Evolutionary conservation across 176 grass and related monocot genomes (phyloP).

Genomic region (Tuctoria greenei): DNA sequence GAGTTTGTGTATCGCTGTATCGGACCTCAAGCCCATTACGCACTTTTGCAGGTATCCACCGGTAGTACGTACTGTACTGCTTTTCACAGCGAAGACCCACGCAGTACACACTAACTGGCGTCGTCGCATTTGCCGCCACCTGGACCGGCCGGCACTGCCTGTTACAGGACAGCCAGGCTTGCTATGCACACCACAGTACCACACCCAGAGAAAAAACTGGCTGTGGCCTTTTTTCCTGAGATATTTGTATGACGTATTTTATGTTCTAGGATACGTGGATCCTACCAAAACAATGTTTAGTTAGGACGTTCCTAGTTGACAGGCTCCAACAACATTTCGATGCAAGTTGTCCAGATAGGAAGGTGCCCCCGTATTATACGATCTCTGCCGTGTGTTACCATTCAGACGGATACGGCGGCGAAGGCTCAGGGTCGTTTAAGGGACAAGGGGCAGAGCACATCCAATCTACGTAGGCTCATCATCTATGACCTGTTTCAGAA

Average conservation of each 20-base stretch:
- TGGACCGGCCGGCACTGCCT: neutral
- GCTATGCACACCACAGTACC: neutral
- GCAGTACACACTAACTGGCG: neutral
- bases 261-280: neutral
- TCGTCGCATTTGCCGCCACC: neutral
- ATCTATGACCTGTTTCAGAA: neutral
- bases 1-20: too few species aligned
- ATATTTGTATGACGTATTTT: too few species aligned
- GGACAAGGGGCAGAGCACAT: neutral
- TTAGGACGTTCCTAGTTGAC: neutral
- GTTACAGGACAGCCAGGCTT: neutral
- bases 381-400: neutral
- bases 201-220: neutral
- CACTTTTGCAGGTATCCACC: too few species aligned
- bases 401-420: neutral
- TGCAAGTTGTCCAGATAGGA: neutral
- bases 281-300: neutral
- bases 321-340: neutral
- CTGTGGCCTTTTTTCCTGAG: neutral
- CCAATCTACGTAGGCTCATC: neutral
- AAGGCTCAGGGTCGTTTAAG: neutral
- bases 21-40: too few species aligned
- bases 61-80: neutral
- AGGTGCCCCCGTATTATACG: neutral
- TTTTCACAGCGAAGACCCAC: neutral